Percentiles rank a stretch among this genome's conserved stretches.
These are phyloP conservation scores for Trichosporon coremiiforme DNA, from an alignment of 1,284 basidiomycete genomes.

Conservation along the genomic window DNA sequence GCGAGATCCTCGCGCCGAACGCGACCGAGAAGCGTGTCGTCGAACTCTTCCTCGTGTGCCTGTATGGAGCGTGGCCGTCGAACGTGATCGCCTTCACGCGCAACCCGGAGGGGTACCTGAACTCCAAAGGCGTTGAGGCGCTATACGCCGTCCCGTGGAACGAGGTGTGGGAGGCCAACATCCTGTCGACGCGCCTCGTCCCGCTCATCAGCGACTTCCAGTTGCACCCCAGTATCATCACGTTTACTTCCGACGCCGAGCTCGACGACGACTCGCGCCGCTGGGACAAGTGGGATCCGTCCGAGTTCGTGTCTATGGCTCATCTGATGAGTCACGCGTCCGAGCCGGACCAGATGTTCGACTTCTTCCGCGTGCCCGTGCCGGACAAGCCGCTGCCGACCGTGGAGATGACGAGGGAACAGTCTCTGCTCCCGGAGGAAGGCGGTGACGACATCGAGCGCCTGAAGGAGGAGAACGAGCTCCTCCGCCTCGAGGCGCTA, in stretches of 20 bases:
- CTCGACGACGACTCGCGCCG: conserved; percentile 44
- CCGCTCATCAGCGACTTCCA: conserved; percentile 49
- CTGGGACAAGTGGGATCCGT: conserved; percentile 50
- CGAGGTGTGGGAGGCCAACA: conserved; percentile 42
- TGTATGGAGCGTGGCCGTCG: conserved; percentile 53
- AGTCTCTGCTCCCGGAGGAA: conserved; percentile 2
- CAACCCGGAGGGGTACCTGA: conserved; percentile 47
- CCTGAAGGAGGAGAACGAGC: conserved; percentile 40
- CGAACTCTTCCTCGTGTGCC: conserved; percentile 40
- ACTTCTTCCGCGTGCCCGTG: conserved; percentile 31
- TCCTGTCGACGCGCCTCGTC: conserved; percentile 40
- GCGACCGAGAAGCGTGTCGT: conserved; percentile 36
- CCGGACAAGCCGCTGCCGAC: conserved; percentile 18
- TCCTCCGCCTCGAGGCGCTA: conserved; percentile 46
- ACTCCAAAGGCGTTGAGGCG: conserved; percentile 37
- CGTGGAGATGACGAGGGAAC: conserved; percentile 10
- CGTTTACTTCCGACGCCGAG: conserved; percentile 48
- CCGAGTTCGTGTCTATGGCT: conserved; percentile 45
- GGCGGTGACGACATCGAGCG: conserved; percentile 27
- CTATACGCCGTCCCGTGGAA: conserved; percentile 48
- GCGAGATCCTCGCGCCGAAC: conserved; percentile 14
- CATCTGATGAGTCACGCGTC: conserved; percentile 47
- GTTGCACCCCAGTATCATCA: conserved; percentile 48
- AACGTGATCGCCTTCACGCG: conserved; percentile 51
- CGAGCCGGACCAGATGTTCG: conserved; percentile 33